Conservation (phyloP, 352 stramenopile species). For the Paralagenidium karlingii region DNA sequence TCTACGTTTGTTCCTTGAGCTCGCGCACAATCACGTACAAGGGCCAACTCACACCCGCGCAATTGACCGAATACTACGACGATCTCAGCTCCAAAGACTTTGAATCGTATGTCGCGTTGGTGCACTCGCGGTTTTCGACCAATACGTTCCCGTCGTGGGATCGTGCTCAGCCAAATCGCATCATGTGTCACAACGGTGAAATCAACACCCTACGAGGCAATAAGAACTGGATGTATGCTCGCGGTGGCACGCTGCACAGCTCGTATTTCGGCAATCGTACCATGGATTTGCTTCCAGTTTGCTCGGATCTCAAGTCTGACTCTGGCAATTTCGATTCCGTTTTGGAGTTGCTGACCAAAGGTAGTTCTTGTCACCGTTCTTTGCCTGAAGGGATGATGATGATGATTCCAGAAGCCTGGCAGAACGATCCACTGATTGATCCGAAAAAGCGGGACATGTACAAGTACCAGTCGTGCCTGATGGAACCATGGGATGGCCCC, state of each 20-base stretch:
- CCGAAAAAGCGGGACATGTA: constrained; percentile 94
- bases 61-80: constrained; percentile 70
- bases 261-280: constrained; percentile 89
- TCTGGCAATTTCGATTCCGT: constrained; percentile 95
- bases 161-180: constrained; percentile 91
- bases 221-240: constrained; percentile 96
- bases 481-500: constrained; percentile 97
- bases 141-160: constrained; percentile 97
- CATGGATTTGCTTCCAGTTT: constrained; percentile 84
- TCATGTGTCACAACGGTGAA: constrained; percentile 98
- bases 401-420: constrained; percentile 97
- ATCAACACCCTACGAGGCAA: constrained; percentile 97
- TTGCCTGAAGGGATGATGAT: constrained; percentile 96
- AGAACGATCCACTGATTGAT: constrained; percentile 89
- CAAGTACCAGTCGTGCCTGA: constrained; percentile 95
- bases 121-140: constrained; percentile 96
- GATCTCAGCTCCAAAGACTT: constrained; percentile 66
- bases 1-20: constrained; percentile 93
- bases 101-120: constrained; percentile 87
- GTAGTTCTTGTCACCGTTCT: constrained; percentile 73
- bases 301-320: constrained; percentile 92
- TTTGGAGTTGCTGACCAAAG: constrained; percentile 91
- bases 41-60: constrained; percentile 93
- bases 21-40: constrained; percentile 96
- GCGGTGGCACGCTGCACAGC: constrained; percentile 84